Evolutionary conservation across 768 basidiomycete genomes (phyloP).

Genomic region (Lyophyllum atratum): DNA sequence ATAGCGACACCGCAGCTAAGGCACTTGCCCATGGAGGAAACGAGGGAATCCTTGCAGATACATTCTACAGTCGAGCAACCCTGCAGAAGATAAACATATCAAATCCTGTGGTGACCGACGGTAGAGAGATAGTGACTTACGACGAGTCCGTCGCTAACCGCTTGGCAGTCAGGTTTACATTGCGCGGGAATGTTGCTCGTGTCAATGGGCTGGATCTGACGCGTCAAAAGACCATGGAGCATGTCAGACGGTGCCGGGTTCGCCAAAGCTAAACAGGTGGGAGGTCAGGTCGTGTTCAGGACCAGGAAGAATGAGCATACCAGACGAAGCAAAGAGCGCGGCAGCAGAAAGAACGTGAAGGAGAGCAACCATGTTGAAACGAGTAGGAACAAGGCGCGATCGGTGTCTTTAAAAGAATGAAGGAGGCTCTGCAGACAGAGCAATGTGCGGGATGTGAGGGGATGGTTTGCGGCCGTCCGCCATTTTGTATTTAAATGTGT

Average conservation of each 20-base stretch:
- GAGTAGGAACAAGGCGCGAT: neutral
- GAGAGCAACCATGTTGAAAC: neutral
- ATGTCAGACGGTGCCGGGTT: neutral
- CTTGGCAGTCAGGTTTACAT: neutral
- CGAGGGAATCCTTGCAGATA: constrained; percentile 7
- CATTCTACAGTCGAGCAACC: constrained; percentile 3
- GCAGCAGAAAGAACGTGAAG: neutral
- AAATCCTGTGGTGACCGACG: neutral
- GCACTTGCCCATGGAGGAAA: constrained; percentile 2
- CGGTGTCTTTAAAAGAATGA: neutral
- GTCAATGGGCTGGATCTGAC: neutral
- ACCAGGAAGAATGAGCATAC: neutral
- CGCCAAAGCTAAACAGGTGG: neutral
- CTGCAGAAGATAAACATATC: neutral
- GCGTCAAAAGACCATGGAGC: neutral
- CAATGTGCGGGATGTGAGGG: neutral
- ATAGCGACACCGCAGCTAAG: constrained; percentile 10
- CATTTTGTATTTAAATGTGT: neutral
- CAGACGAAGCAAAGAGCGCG: neutral
- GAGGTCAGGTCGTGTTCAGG: neutral
- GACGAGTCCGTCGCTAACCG: neutral
- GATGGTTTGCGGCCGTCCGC: neutral
- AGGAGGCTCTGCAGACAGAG: neutral
- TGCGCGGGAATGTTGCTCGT: neutral
- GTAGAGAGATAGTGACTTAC: neutral